phyloP scores from a whole-genome alignment of 768 basidiomycete species.

The Phlegmacium glaucopus region DNA sequence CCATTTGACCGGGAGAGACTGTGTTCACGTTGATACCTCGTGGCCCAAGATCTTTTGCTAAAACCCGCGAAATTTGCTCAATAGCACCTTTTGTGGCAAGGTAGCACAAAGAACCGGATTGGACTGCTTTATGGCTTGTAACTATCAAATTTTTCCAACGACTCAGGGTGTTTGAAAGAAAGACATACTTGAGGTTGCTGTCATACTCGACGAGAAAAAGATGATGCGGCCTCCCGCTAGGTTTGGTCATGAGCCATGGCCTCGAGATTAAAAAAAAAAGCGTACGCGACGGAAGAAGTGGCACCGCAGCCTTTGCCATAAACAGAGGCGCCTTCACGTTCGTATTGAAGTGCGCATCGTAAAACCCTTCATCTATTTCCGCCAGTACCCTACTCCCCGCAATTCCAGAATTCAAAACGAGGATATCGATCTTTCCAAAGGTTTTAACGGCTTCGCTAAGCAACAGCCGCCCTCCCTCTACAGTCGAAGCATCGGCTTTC shows the following conservation, averaged over 20 bases:
- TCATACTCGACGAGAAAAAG: constrained; percentile 53
- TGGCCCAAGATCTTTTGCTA: constrained; percentile 55
- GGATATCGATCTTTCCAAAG: constrained; percentile 53
- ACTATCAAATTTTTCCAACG: neutral
- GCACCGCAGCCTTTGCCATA: constrained; percentile 43
- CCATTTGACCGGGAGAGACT: constrained; percentile 52
- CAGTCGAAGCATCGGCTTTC: constrained; percentile 47
- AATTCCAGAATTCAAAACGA: constrained; percentile 56
- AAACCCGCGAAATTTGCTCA: constrained; percentile 54
- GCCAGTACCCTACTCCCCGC: constrained; percentile 50
- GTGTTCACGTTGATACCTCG: constrained; percentile 56
- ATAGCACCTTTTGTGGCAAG: constrained; percentile 56
- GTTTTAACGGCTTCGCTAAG: constrained; percentile 44
- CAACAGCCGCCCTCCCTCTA: constrained; percentile 44
- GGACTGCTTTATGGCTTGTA: constrained; percentile 26
- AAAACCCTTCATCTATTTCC: constrained; percentile 50
- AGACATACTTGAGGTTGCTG: constrained; percentile 33
- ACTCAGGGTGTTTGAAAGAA: neutral
- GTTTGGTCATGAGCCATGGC: neutral
- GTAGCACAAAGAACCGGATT: constrained; percentile 48
- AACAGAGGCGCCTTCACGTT: constrained; percentile 63
- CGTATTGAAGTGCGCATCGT: constrained; percentile 46
- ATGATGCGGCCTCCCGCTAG: constrained; percentile 52
- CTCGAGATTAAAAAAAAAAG: neutral
- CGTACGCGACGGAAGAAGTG: constrained; percentile 42